A percentile compares a stretch with the other conserved stretches of the same genome.
Conservation (phyloP, 1,284 basidiomycete genomes). For the Moesziomyces parantarcticus region DNA sequence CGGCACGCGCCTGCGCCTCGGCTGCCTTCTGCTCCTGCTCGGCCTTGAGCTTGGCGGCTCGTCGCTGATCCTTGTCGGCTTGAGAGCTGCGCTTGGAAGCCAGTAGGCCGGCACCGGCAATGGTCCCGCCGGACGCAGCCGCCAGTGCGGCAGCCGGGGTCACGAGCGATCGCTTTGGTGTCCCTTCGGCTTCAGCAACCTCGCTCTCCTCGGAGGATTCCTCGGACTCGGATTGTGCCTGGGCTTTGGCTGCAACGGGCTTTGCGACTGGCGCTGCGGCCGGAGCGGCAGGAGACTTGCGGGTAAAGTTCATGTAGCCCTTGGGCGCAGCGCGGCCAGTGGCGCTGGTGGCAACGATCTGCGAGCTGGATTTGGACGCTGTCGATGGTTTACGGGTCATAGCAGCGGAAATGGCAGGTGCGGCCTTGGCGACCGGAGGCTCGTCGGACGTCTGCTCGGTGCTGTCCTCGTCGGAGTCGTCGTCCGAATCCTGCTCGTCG, state of each 20-base stretch:
- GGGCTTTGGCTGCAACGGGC: slow-evolving; percentile 5
- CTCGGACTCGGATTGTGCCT: slow-evolving; percentile 8
- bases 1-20: slow-evolving; percentile 27
- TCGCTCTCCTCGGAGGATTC: slow-evolving; percentile 15
- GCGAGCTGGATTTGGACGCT: slow-evolving; percentile 10
- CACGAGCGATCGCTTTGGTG: slow-evolving; percentile 12
- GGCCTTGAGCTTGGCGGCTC: slow-evolving; percentile 24
- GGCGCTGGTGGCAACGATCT: slow-evolving; percentile 16
- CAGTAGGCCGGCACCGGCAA: slow-evolving; percentile 16
- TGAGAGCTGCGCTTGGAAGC: slow-evolving; percentile 23
- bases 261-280: slow-evolving; percentile 1
- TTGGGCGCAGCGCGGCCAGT: slow-evolving; percentile 27
- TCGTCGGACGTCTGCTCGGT: slow-evolving; percentile 45
- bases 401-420: slow-evolving; percentile 21
- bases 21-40: slow-evolving; percentile 34
- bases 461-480: slow-evolving; percentile 28
- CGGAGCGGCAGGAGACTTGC: slow-evolving; percentile 10
- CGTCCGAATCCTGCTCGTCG: slow-evolving; percentile 33
- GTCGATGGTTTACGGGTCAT: slow-evolving; percentile 7
- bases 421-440: slow-evolving; percentile 13
- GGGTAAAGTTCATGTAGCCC: slow-evolving; percentile 34
- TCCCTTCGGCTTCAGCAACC: slow-evolving; percentile 11
- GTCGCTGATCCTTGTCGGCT: slow-evolving; percentile 27
- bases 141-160: slow-evolving; percentile 33
- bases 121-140: slow-evolving; percentile 12